Evolutionary conservation across 225 moss, liverwort and hornwort species (phyloP).

Genomic region (Bryoerythrophyllum caledonicum): DNA sequence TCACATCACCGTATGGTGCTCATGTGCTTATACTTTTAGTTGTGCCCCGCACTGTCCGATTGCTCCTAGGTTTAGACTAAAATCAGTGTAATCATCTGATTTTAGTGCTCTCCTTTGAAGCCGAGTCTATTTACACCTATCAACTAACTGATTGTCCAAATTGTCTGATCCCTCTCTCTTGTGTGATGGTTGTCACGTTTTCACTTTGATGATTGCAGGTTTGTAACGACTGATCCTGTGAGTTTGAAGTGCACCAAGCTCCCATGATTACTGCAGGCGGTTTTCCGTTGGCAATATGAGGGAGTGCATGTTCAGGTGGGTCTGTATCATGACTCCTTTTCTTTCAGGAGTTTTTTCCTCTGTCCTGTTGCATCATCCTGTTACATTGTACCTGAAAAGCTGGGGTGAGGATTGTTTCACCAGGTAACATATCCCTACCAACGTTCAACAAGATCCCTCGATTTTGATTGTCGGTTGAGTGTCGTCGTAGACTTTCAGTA

Average conservation of each 20-base stretch:
- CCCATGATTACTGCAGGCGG: background rate
- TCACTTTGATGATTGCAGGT: background rate
- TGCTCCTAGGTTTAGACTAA: constrained; percentile 15
- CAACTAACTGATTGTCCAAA: no score
- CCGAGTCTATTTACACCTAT: background rate
- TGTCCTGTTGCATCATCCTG: no score
- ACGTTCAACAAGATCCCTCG: background rate
- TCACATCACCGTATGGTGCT: no score
- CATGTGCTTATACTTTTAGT: no score
- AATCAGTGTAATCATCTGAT: background rate
- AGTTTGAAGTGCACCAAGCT: background rate
- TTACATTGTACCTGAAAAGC: background rate
- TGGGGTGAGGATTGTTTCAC: background rate
- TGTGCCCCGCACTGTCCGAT: no score
- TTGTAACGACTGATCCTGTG: background rate
- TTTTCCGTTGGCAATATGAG: background rate
- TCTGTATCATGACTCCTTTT: background rate
- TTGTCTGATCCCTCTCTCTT: no score
- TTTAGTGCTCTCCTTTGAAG: background rate
- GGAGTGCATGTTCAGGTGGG: constrained; percentile 1
- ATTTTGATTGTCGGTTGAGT: background rate
- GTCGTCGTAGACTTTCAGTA: background rate
- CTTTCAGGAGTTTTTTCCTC: background rate
- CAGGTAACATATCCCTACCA: background rate
- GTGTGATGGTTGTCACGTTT: background rate